phyloP scores from a whole-genome alignment of 805 yeast species.

The Starmera quercuum region DNA sequence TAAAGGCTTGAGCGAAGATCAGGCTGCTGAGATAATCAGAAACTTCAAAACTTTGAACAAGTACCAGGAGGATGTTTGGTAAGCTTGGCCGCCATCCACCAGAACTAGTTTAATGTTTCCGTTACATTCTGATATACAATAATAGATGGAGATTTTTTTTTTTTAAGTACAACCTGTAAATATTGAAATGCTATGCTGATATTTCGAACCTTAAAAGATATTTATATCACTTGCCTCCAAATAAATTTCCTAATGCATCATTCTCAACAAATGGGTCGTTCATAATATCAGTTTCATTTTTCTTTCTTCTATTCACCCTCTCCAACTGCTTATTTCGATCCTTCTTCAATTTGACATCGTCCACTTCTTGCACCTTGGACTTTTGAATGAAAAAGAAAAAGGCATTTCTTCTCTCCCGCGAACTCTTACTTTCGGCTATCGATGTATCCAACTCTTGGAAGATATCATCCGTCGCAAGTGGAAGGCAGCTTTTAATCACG shows the following conservation, averaged over 20 bases:
- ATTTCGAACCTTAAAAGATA: no score
- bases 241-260: constrained; percentile 54
- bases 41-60: constrained; percentile 74
- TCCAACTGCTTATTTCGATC: constrained; percentile 48
- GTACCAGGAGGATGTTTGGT: constrained; percentile 99
- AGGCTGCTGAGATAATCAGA: constrained; percentile 72
- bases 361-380: constrained; percentile 42
- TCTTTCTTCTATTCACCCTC: constrained; percentile 42
- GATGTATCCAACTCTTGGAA: constrained; percentile 55
- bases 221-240: constrained; percentile 29
- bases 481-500: constrained; percentile 44
- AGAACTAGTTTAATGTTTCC: no score
- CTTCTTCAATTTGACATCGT: constrained; percentile 35
- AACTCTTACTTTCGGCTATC: constrained; percentile 54
- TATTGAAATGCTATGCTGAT: no score
- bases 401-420: constrained; percentile 75
- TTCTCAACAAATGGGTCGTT: constrained; percentile 69
- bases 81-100: no score
- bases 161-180: no score
- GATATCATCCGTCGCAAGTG: constrained; percentile 48
- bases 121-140: no score
- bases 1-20: constrained; percentile 55
- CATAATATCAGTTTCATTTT: constrained; percentile 43
- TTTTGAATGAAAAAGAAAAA: constrained; percentile 68
- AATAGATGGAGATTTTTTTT: no score